phyloP scores from a whole-genome alignment of 129 eudicot species.

The Solidago caesia region DNA sequence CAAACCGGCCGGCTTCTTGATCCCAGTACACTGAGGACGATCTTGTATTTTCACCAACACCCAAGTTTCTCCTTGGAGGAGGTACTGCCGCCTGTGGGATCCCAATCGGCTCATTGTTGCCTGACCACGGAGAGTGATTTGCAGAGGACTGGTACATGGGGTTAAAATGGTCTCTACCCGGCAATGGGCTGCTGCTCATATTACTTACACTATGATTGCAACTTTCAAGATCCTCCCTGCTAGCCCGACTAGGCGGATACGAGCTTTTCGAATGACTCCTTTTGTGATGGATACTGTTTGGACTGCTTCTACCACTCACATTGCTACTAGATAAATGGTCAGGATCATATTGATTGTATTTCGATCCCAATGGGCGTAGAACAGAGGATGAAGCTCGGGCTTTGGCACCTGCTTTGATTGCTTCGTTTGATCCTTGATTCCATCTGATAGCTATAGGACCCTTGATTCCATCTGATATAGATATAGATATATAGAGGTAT shows the following conservation, averaged over 20 bases:
- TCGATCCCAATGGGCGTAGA: conserved; percentile 58
- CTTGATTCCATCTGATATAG: too few species aligned
- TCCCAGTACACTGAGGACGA: conserved; percentile 81
- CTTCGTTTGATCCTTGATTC: too few species aligned
- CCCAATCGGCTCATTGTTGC: conserved; percentile 45
- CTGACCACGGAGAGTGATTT: conserved; percentile 47
- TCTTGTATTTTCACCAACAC: conserved; percentile 45
- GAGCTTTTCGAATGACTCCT: conserved; percentile 52
- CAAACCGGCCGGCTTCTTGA: conserved; percentile 92
- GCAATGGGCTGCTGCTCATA: conserved; percentile 73
- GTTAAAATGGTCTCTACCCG: conserved; percentile 37
- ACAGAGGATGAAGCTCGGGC: conserved; percentile 95
- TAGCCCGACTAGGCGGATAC: conserved; percentile 66
- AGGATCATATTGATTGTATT: conserved; percentile 36
- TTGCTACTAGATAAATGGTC: conserved; percentile 71
- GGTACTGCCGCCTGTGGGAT: conserved; percentile 38
- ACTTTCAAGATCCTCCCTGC: conserved; percentile 73
- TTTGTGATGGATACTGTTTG: conserved; percentile 46
- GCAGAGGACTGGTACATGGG: conserved; percentile 63
- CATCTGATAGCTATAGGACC: too few species aligned
- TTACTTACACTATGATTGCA: conserved; percentile 74
- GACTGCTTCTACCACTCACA: conserved; percentile 67
- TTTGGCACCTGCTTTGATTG: conserved; percentile 76
- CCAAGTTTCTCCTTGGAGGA: conserved; percentile 64
- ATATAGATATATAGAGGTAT: too few species aligned